Evolutionary conservation across 2,329 filamentous ascomycete genomes (phyloP).

Genomic region (Ramularia endophylla): DNA sequence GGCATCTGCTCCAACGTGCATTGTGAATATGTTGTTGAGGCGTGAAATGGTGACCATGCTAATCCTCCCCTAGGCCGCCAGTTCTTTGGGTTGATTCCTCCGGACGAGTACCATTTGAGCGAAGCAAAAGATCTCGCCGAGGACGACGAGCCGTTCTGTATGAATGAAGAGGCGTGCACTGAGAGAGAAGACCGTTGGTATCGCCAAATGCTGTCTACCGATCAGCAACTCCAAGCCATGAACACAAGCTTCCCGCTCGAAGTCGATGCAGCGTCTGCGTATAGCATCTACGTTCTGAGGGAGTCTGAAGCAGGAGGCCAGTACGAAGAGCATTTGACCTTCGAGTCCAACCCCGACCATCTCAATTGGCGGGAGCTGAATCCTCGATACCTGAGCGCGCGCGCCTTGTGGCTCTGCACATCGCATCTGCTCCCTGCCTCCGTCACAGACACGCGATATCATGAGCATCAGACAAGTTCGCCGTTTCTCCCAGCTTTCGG

Average conservation of each 20-base stretch:
- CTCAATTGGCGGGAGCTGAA: conserved; percentile 13
- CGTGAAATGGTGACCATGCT: no score
- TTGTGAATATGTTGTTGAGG: no score
- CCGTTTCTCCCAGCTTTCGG: conserved; percentile 2
- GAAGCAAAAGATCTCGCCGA: not conserved
- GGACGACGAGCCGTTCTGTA: conserved; percentile 11
- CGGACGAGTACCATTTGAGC: not conserved
- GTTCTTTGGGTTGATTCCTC: conserved; percentile 1
- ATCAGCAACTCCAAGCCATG: conserved; percentile 12
- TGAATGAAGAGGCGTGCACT: conserved; percentile 7
- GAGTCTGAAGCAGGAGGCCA: not conserved
- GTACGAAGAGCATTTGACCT: no score
- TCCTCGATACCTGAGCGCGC: conserved; percentile 7
- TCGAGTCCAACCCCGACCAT: conserved; percentile 2
- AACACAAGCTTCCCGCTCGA: conserved; percentile 4
- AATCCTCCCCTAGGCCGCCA: no score
- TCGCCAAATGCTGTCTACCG: conserved; percentile 5
- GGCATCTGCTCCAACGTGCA: conserved; percentile 13
- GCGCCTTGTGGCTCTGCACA: conserved; percentile 4
- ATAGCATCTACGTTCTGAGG: conserved; percentile 3
- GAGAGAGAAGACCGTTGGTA: conserved; percentile 12
- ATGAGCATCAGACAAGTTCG: conserved; percentile 1
- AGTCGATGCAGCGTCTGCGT: not conserved
- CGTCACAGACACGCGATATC: conserved; percentile 4
- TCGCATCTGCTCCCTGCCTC: conserved; percentile 2